Evolutionary conservation across 164 flowering plant species (phyloP).

Genomic region (Nelumbo lutea): DNA sequence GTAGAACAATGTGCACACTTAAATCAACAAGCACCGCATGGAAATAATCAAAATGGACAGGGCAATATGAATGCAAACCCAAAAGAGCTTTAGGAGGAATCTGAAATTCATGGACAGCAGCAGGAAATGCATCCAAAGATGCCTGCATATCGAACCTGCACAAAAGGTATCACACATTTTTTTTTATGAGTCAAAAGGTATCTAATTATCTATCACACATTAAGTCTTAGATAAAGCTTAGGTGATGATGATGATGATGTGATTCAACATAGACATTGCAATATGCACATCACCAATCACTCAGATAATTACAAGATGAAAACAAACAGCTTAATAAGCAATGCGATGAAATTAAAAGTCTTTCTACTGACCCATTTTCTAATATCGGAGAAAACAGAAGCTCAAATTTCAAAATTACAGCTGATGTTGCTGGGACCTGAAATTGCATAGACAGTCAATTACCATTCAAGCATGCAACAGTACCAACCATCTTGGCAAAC

Average conservation of each 20-base stretch:
- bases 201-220: too few relatives aligned
- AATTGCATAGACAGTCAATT: conserved; percentile 16
- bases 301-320: not conserved
- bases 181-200: too few relatives aligned
- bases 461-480: conserved; percentile 10
- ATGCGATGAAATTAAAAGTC: not conserved
- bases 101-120: conserved; percentile 88
- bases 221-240: too few relatives aligned
- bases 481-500: not conserved
- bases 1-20: conserved; percentile 51
- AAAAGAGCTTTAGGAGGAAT: conserved; percentile 93
- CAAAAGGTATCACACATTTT: conserved; percentile 5
- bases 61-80: conserved; percentile 95
- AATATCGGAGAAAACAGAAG: conserved; percentile 72
- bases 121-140: conserved; percentile 52
- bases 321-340: not conserved
- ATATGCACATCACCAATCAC: not conserved
- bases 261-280: not conserved
- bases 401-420: conserved; percentile 87
- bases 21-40: conserved; percentile 87
- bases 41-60: conserved; percentile 86
- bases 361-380: conserved; percentile 55
- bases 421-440: conserved; percentile 66
- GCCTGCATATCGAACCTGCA: conserved; percentile 55
- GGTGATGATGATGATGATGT: too few relatives aligned